Conservation (phyloP, 108 stramenopile genomes). For the Nannochloropsis gaditana region DNA sequence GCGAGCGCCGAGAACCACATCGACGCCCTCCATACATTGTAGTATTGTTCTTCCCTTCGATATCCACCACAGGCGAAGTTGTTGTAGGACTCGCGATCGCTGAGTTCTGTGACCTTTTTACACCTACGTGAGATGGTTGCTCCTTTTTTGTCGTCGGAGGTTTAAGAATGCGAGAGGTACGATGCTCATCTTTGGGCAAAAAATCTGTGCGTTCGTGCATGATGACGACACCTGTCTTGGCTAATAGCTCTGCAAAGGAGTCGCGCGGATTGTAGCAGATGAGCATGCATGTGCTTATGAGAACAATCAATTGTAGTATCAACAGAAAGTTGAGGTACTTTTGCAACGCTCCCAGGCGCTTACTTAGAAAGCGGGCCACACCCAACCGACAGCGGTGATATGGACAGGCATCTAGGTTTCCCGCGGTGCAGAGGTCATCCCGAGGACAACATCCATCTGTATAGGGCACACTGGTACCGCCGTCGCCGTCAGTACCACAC, state of each 20-base stretch:
- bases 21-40: background rate
- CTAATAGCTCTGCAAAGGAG: slow-evolving; percentile 23
- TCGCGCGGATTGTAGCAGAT: slow-evolving; percentile 45
- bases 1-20: background rate
- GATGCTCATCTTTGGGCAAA: no score
- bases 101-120: no score
- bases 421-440: slow-evolving; percentile 23
- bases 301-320: slow-evolving; percentile 4
- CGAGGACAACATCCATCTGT: slow-evolving; percentile 27
- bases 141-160: no score
- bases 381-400: slow-evolving; percentile 28
- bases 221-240: slow-evolving; percentile 33
- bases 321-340: slow-evolving; percentile 25
- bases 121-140: no score
- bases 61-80: background rate
- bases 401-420: slow-evolving; percentile 26
- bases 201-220: background rate
- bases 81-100: background rate
- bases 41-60: background rate
- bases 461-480: background rate
- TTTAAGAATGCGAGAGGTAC: no score
- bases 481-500: background rate
- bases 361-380: background rate
- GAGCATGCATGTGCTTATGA: slow-evolving; percentile 32
- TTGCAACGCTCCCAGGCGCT: slow-evolving; percentile 14